Percentiles rank a stretch among this genome's conserved stretches.
Conservation (phyloP, 1,284 basidiomycete genomes). For the Phlebopus sp. region DNA sequence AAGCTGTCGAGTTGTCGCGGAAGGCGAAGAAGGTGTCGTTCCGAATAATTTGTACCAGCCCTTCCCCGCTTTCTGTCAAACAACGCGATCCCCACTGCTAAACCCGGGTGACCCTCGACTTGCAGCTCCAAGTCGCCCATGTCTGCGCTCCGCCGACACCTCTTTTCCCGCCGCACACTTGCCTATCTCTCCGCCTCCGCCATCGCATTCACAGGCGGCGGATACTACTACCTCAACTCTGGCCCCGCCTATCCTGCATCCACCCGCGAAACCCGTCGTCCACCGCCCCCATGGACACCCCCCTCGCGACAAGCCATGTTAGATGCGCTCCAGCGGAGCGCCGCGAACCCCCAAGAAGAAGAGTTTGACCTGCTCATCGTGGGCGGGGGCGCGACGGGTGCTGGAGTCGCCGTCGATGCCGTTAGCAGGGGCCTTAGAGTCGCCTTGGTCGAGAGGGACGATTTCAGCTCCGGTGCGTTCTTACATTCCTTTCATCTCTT, state of each 20-base stretch:
- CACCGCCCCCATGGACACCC: conserved; percentile 75
- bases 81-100: too few relatives aligned
- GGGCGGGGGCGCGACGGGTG: conserved; percentile 93
- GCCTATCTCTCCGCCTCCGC: conserved; percentile 51
- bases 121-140: conserved; percentile 4
- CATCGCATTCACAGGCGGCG: conserved; percentile 49
- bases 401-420: conserved; percentile 93
- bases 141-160: conserved; percentile 35
- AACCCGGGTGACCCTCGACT: too few relatives aligned
- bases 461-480: conserved; percentile 80
- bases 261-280: conserved; percentile 58
- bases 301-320: conserved; percentile 67
- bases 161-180: conserved; percentile 55
- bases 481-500: too few relatives aligned
- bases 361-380: conserved; percentile 84
- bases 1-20: neutral
- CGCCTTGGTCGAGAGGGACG: conserved; percentile 90
- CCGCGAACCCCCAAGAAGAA: conserved; percentile 28
- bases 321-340: conserved; percentile 39
- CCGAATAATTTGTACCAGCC: neutral
- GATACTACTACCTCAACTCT: conserved; percentile 70
- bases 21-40: neutral
- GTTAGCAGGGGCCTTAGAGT: conserved; percentile 90
- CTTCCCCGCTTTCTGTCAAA: neutral
- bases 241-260: conserved; percentile 63